Base-by-base conservation (phyloP, 495 filamentous ascomycete species). In the Cryomyces minteri region DNA sequence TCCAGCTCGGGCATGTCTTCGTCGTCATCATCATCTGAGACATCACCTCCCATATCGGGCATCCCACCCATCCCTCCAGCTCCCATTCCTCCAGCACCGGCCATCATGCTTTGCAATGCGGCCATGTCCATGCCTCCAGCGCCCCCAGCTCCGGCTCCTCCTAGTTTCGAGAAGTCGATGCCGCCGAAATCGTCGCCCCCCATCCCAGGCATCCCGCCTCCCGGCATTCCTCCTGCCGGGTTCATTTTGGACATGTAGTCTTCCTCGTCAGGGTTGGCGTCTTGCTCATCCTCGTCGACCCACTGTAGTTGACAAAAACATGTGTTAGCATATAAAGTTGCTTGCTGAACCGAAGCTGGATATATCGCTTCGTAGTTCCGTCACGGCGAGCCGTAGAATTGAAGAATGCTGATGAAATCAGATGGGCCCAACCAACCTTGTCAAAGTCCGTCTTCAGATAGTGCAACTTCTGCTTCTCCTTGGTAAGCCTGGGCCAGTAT, bases 211-310 rank as follows among this genome's bases (percentile, higher is more conserved):
- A 49, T 49, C 69, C 47, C 58, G 64, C 71, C 64, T 34, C 43
- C 48, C 1, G 33, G 33, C 12, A 69, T 66, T 40, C 71, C 74
- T 31, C 72, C 80, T 56, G 82, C 72, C 50, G 78, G 76, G 49
- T 72, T 79, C 61, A 88, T 77, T 61, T 72, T 69, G 59, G 67
- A 69, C 54, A 72, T 72, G 51, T 72, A 73, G 53, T 63, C 62
- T 59, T 93, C 85, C 32, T 94, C 86, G 34, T 94, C 88, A 25
- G 71, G 65, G 12, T 67, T 79, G 56, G 80, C 85, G 56, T 95
- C 82, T 68, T 98, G 90, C 73, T 98, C 90, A 62, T 98, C 90
- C 76, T 96, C 90, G 62, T 96, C 92, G 53, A 98, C 87, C 92
- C 92, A 98, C 86, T 85, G 49, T 25, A 25, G 5, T 11, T 10